Base-by-base conservation (phyloP, 1,284 basidiomycete species). In the Ustilago cynodontis region DNA sequence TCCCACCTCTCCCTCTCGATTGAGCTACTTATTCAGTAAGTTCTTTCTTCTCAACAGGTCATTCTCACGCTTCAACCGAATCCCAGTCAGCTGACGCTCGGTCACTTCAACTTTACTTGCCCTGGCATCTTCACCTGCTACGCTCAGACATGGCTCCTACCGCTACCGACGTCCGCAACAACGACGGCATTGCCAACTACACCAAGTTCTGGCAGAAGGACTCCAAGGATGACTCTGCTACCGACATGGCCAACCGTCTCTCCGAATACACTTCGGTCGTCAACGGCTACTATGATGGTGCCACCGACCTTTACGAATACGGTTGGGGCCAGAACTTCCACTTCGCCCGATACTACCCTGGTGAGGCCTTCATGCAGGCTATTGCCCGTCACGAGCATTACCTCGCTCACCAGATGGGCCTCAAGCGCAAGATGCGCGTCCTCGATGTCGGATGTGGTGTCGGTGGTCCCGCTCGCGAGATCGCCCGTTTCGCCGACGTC, bases 391-490 rank as follows among this genome's bases (percentile, higher is more conserved):
- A 99, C 86, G 96, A 99, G 88, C 96, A 99, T 88, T 99, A 96
- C 88, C 93, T 99, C 74, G 92, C 95, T 95, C 77, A 76, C 49
- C 68, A 72, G 33, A 86, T 86, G 85, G 45, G 58, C 22, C 74
- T 86, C 63, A 91, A 91, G 68, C 92, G 94, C 7, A 93, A 94
- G 47, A 97, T 97, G 95, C 91, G 92, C 52, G 95, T 99, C 33
- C 92, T 99, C 69, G 96, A 99, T 86, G 95, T 99, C 69, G 96
- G 96, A 39, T 99, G 97, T 86, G 96, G 96, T 86, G 93, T 99
- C 63, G 97, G 97, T 72, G 96, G 97, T 0, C 96, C 96, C 33
- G 96, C 96, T 3, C 91, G 96, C 51, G 94, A 96, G 87, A 99
- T 99, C 82, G 93, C 94, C 3, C 90, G 91, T 61, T 98, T 99